Conservation (phyloP, 371 early-diverging fungal genomes). For the Apophysomyces sp. region DNA sequence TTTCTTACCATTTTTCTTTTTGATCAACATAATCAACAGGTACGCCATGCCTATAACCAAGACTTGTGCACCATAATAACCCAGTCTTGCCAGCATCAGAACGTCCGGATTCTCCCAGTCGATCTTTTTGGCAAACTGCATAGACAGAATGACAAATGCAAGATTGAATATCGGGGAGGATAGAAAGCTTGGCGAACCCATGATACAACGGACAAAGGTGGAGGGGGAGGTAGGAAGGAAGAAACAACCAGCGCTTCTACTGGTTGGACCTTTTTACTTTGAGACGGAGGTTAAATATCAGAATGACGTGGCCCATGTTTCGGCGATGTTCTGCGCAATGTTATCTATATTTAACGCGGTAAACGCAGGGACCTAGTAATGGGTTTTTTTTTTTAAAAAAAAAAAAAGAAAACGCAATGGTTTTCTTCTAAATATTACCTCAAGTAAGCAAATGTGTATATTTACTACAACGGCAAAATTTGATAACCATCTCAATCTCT, state of each 20-base stretch:
- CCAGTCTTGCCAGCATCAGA: slow-evolving; percentile 57
- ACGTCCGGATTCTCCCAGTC: slow-evolving; percentile 69
- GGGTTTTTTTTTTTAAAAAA: no score
- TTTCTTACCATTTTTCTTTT: slow-evolving; percentile 63
- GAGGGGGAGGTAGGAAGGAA: neutral
- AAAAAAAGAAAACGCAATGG: no score
- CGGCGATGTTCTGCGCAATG: no score
- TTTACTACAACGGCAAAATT: no score
- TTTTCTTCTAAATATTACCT: no score
- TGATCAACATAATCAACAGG: slow-evolving; percentile 55
- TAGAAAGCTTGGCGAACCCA: slow-evolving; percentile 49
- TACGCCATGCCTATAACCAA: slow-evolving; percentile 55
- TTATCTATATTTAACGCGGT: no score
- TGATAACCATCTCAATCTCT: no score
- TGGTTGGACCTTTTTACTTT: neutral
- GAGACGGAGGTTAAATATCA: neutral
- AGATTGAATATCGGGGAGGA: slow-evolving; percentile 58
- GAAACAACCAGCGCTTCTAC: neutral
- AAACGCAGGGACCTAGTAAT: no score
- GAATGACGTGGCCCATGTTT: neutral
- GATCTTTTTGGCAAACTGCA: slow-evolving; percentile 71
- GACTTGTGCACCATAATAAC: slow-evolving; percentile 68
- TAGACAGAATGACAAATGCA: slow-evolving; percentile 65
- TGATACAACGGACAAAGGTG: slow-evolving; percentile 5
- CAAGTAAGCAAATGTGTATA: no score